Evolutionary conservation across 1,139 yeast species (phyloP).

Genomic region (Hansenula lynferdii): DNA sequence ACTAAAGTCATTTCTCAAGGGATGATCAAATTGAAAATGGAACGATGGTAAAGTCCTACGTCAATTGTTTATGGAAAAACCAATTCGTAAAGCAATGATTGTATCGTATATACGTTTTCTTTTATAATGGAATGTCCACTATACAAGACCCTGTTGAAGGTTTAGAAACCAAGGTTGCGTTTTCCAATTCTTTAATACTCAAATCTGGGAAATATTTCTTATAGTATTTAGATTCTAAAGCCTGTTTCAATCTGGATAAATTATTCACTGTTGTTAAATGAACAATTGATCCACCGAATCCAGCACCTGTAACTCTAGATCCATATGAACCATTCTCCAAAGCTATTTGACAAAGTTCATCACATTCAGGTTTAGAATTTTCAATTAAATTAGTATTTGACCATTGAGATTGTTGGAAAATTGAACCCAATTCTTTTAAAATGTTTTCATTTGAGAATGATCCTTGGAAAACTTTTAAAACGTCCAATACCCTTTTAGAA

Average conservation of each 20-base stretch:
- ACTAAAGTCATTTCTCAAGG: no score
- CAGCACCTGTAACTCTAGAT: constrained; percentile 76
- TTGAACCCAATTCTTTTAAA: constrained; percentile 39
- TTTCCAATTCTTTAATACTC: constrained; percentile 37
- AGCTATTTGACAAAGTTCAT: constrained; percentile 50
- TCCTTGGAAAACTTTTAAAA: constrained; percentile 35
- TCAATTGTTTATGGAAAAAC: no score
- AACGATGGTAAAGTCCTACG: no score
- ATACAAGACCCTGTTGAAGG: constrained; percentile 60
- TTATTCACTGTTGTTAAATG: constrained; percentile 51
- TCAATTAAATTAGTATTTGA: constrained; percentile 46
- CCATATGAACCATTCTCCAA: constrained; percentile 54
- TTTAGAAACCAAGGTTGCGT: constrained; percentile 52
- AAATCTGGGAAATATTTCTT: constrained; percentile 43
- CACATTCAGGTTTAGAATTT: constrained; percentile 53
- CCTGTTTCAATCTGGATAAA: constrained; percentile 38
- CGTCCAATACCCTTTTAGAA: constrained; percentile 53
- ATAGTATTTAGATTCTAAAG: constrained; percentile 48
- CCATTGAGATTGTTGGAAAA: constrained; percentile 57
- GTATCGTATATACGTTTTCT: neutral
- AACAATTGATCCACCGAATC: constrained; percentile 74
- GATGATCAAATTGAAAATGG: no score
- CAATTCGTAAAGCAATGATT: no score
- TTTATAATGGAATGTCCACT: constrained; percentile 10
- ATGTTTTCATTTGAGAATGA: constrained; percentile 26